Percentiles rank a stretch among this genome's conserved stretches.
Evolutionary conservation across 345 rosid genomes (phyloP).

Genomic region (Dipteronia dyeriana): DNA sequence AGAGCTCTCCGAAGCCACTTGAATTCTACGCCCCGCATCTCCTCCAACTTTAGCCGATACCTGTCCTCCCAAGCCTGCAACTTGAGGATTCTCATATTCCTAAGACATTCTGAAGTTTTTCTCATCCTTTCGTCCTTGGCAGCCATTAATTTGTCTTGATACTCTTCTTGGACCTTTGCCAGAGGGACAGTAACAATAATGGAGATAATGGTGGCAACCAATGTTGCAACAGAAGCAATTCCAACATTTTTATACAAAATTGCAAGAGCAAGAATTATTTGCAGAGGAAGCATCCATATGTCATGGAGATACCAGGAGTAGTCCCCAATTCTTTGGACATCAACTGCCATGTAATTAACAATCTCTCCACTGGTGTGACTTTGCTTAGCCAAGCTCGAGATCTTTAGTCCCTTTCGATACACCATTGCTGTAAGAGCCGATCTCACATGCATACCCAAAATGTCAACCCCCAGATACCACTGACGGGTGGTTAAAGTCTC

Average conservation of each 20-base stretch:
- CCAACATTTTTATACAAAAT: slow-evolving; percentile 96
- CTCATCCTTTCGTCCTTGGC: slow-evolving; percentile 99
- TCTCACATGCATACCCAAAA: slow-evolving; percentile 98
- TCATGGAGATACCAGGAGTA: slow-evolving; percentile 99
- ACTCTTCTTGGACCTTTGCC: slow-evolving; percentile 92
- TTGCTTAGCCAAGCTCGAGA: slow-evolving; percentile 89
- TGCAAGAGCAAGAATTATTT: slow-evolving; percentile 93
- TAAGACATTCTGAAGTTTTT: slow-evolving; percentile 93
- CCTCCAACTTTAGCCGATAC: slow-evolving; percentile 75
- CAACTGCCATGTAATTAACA: slow-evolving; percentile 98
- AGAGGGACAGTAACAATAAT: slow-evolving; percentile 81
- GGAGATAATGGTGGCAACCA: slow-evolving; percentile 85
- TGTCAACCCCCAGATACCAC: slow-evolving; percentile 99
- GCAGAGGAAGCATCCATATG: slow-evolving; percentile 99
- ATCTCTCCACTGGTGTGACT: slow-evolving; percentile 95
- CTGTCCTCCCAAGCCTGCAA: slow-evolving; percentile 99
- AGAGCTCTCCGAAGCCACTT: slow-evolving; percentile 91
- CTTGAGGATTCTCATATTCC: slow-evolving; percentile 98
- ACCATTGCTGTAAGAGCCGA: slow-evolving; percentile 98
- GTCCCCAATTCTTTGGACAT: slow-evolving; percentile 96
- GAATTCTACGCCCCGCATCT: slow-evolving; percentile 89
- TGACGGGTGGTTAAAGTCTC: slow-evolving; percentile 97
- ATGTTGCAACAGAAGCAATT: slow-evolving; percentile 86
- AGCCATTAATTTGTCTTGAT: slow-evolving; percentile 92
- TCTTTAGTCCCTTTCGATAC: slow-evolving; percentile 84